A percentile compares a stretch with the other conserved stretches of the same genome.
phyloP scores from a whole-genome alignment of 805 yeast genomes.

The Clavispora santaluciae region DNA sequence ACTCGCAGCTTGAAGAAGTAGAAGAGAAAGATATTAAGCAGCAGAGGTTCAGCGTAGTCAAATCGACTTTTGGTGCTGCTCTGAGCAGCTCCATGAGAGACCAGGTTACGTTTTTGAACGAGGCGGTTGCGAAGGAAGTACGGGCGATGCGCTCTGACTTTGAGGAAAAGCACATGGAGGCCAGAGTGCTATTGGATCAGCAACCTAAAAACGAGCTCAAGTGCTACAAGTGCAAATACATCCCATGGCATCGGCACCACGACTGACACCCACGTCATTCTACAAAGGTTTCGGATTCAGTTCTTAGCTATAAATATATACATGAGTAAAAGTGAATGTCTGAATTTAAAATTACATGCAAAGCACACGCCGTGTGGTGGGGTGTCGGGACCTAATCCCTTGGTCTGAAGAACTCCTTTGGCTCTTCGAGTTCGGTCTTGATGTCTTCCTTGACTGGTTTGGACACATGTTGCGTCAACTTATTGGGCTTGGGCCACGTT shows the following conservation, averaged over 20 bases:
- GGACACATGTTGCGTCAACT: constrained; percentile 24
- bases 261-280: not conserved
- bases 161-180: constrained; percentile 8
- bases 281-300: not conserved
- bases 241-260: constrained; percentile 14
- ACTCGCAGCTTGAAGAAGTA: not conserved
- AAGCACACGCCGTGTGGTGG: constrained; percentile 1
- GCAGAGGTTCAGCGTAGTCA: not conserved
- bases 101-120: constrained; percentile 7
- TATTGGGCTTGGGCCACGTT: constrained; percentile 52
- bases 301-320: constrained; percentile 1
- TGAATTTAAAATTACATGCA: constrained; percentile 1
- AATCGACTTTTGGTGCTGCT: not conserved
- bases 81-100: not conserved
- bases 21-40: not conserved
- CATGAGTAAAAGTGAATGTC: constrained; percentile 1
- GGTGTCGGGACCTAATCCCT: constrained; percentile 17
- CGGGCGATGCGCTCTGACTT: constrained; percentile 8
- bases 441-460: constrained; percentile 26
- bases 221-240: constrained; percentile 13
- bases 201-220: constrained; percentile 2
- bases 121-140: constrained; percentile 12
- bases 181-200: constrained; percentile 7
- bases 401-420: constrained; percentile 28
- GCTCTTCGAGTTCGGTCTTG: constrained; percentile 28